Base-by-base conservation (phyloP, 2,329 filamentous ascomycete genomes). In the Mycosphaerella arachidis region DNA sequence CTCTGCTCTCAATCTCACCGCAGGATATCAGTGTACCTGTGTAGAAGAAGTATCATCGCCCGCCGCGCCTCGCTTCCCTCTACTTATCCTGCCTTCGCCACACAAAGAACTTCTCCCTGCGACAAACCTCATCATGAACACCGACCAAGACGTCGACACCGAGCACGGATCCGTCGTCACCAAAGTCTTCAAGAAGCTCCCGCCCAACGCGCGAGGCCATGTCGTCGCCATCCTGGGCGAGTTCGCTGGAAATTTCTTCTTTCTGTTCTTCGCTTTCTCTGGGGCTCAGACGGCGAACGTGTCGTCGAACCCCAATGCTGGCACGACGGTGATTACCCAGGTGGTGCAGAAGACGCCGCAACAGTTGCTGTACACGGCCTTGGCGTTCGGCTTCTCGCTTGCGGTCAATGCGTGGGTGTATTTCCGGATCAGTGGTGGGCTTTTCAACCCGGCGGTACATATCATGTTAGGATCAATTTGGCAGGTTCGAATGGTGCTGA, bases 231-330 rank as follows among this genome's bases (percentile, higher is more conserved):
- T 69, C 57, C 59, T 59, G 35, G 74, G 74, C 55, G 77, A 79
- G 56, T 78, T 75, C 52, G 75, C 78, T 8, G 77, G 77, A 29
- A 79, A 77, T 0, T 74, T 75, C 8, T 73, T 79, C 61, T 79
- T 79, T 56, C 71, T 79, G 33, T 79, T 74, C 70, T 77, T 79
- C 56, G 77, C 77, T 16, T 74, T 79, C 46, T 69, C 71, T 1
- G 77, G 76, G 4, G 76, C 77, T 0, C 77, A 79, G 56, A 75
- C 78, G 12, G 77, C 77, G 16, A 78, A 78, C 64, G 75, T 68
- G 33, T 37, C 65, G 64, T 72, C 55, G 59, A 69, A 53, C 65
- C 63, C 7, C 67, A 66, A 4, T 60, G 16, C 64, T 10, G 67
- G 68, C 46, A 12, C 53, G 35, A 67, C 55, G 30, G 60, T 64